Base-by-base conservation (phyloP, 2,329 filamentous ascomycete genomes). In the Raffaelea ambrosiae region DNA sequence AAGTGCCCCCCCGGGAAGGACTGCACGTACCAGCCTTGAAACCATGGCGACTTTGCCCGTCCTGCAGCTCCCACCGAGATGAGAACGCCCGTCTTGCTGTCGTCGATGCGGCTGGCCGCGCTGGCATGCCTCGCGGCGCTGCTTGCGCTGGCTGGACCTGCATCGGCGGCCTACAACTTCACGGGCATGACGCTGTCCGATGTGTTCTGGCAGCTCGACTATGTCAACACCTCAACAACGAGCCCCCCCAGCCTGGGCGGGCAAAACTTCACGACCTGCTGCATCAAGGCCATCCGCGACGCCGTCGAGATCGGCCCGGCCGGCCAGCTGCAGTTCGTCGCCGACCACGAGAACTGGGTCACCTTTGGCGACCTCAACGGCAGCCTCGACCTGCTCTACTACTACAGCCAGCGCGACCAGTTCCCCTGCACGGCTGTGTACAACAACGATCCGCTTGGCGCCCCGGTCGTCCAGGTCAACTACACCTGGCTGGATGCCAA, bases 191-290 rank as follows among this genome's bases (percentile, higher is more conserved):
- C 29, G 5, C 41, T 51, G 23, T 20, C 31, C 16, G 48, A 51
- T 20, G 23, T 54, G 10, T 53, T 56, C 41, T 48, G 47, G 45
- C 50, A 53, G 42, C 52, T 56, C 9, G 36, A 47, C 3, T 31
- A 47, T n/a, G 40, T 42, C 20, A 5, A 39, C 45, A 46, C 40
- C 4, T 43, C 51, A 1, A 43, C 35, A 13, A 46, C 10, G 14
- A 9, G 39, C 14, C 45, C 44, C 11, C 42, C 46, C 3, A 21
- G 16, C 5, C 23, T 54, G 8, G 58, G 58, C 31, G 49, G 53
- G 4, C 59, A 59, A 5, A 58, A 60, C 36, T 57, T 56, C 38
- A 59, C 56, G 3, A 54, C 52, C 14, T 60, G 58, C 51, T 61
- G 58, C 38, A 43, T 58, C n/a, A 52, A 54, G 33, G 58, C 58